Evolutionary conservation across 768 basidiomycete species (phyloP), one percentile per base, ranked within the genome.

Genomic region (Amanita pseudoporphyria): DNA sequence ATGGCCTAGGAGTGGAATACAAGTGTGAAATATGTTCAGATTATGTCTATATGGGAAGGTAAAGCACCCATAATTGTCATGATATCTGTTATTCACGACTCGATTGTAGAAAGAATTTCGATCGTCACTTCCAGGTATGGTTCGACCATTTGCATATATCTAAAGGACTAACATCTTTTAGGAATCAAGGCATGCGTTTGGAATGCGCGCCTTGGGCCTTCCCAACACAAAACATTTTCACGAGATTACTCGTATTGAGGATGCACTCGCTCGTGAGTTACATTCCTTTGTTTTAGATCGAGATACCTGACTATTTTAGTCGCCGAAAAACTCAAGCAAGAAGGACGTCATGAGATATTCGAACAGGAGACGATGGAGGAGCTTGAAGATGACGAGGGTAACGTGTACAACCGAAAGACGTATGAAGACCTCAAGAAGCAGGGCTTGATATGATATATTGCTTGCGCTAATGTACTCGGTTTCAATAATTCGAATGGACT

Each of bases 191-290:
- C 96, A 99, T 67, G 89, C 96, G 1, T 98, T 97, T 57, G 96
- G 94, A 19, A 96, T 99, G 92, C 84, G 92, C 42, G 93, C 95
- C 9, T 76, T 99, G 24, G 96, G 96, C 31, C 74, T 99, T 51
- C 96, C 96, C 1, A 97, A 97, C 56, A 98, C 95, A 2, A 97
- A 95, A 66, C 96, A 99, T 67, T 99, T 98, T 74, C 93, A 96
- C 62, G 96, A 96, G 67, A 97, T 99, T 53, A 98, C 93, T 21
- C 81, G 85, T 45, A 99, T 99, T 55, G 88, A 93, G 59, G 96
- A 99, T 70, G 96, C 94, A 0, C 79, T 99, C 49, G 80, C 92
- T 28, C 71, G 95, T 97, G 63, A 57, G 92, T 82, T 24, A 9
- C 41, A 24, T 36, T 30, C 46, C 28, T 36, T 37, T 21, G 3